Evolutionary conservation across 23 red algal genomes (phyloP).

Genomic region (Gracilaria gracilis): DNA sequence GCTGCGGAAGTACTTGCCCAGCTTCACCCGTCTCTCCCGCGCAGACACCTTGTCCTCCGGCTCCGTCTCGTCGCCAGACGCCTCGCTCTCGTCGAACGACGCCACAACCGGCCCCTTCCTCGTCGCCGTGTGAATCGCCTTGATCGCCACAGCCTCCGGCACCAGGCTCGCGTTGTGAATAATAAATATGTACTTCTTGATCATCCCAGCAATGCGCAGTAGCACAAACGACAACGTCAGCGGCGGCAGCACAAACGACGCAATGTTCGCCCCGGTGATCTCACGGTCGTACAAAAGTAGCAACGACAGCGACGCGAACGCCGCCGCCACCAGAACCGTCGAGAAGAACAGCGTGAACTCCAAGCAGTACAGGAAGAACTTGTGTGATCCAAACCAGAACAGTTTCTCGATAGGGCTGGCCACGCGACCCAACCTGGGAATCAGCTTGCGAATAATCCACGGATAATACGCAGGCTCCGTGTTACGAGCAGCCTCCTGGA

Average conservation of each 20-base stretch:
- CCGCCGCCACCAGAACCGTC: slow-evolving; percentile 70
- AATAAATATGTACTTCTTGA: slow-evolving; percentile 78
- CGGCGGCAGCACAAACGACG: slow-evolving; percentile 49
- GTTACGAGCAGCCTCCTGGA: slow-evolving; percentile 34
- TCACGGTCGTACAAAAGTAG: slow-evolving; percentile 37
- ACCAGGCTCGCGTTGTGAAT: slow-evolving; percentile 76
- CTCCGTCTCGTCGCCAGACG: slow-evolving; percentile 67
- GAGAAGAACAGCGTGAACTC: slow-evolving; percentile 77
- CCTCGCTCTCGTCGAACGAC: slow-evolving; percentile 24
- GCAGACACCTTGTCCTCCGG: slow-evolving; percentile 48
- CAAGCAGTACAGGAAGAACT: slow-evolving; percentile 73
- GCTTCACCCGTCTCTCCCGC: slow-evolving; percentile 41
- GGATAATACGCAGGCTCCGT: slow-evolving; percentile 61
- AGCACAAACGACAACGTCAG: slow-evolving; percentile 68
- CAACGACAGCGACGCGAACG: slow-evolving; percentile 44
- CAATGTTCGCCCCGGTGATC: slow-evolving; percentile 45
- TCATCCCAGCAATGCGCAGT: slow-evolving; percentile 59
- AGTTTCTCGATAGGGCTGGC: slow-evolving; percentile 75
- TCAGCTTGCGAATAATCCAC: slow-evolving; percentile 46
- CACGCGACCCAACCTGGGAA: slow-evolving; percentile 59
- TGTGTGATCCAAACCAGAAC: slow-evolving; percentile 78
- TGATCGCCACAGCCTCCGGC: slow-evolving; percentile 58
- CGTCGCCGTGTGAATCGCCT: slow-evolving; percentile 56
- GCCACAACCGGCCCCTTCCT: slow-evolving; percentile 32
- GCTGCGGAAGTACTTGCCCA: slow-evolving; percentile 33